Percentiles rank a stretch among this genome's conserved stretches.
Evolutionary conservation across 2,329 filamentous ascomycete species (phyloP).

Genomic region (Colletotrichum tamarilloi): DNA sequence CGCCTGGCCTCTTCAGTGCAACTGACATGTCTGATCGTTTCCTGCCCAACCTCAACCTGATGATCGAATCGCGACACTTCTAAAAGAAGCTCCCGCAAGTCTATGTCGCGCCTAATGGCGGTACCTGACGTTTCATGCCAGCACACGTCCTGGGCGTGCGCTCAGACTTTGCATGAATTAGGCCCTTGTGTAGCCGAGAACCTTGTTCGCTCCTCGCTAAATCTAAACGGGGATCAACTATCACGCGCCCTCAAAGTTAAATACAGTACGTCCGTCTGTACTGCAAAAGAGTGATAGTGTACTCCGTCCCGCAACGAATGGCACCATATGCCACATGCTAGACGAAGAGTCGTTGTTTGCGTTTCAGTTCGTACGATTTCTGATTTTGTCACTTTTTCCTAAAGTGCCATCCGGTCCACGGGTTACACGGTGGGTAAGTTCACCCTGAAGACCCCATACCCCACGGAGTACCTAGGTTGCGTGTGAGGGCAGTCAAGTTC

Average conservation of each 20-base stretch:
- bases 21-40: background rate
- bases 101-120: background rate
- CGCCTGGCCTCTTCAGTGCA: background rate
- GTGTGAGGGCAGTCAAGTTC: too few relatives aligned
- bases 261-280: background rate
- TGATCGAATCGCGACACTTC: background rate
- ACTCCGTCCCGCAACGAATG: slow-evolving; percentile 8
- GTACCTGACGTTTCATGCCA: slow-evolving; percentile 12
- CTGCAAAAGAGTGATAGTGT: background rate
- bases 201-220: background rate
- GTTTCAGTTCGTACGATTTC: background rate
- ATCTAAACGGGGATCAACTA: background rate
- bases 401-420: background rate
- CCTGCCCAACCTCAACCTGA: background rate
- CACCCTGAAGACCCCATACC: background rate
- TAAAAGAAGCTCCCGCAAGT: background rate
- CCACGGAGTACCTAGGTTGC: background rate
- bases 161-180: slow-evolving; percentile 13
- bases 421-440: background rate
- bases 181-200: background rate
- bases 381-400: background rate
- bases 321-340: slow-evolving; percentile 1
- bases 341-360: background rate
- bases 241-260: background rate
- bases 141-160: background rate